phyloP scores from a whole-genome alignment of 306 rosid species.

The cucumber (Cucumis sativus) region DNA sequence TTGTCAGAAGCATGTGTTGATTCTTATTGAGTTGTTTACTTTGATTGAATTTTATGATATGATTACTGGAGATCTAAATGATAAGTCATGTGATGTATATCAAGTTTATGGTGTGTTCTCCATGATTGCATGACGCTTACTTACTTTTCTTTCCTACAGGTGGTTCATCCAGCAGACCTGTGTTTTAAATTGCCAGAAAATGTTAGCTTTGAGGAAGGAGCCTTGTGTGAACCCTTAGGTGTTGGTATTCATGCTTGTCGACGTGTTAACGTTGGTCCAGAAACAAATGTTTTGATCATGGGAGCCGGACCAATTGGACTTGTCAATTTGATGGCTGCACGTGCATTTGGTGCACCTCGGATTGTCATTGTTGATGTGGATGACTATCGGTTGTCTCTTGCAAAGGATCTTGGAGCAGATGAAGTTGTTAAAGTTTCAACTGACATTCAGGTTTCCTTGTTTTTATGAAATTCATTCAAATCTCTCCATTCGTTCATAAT shows the following conservation, averaged over 20 bases:
- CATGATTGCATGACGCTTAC: too few species aligned
- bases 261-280: constrained; percentile 71
- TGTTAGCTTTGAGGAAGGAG: constrained; percentile 90
- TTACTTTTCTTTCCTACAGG: constrained; percentile 22
- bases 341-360: constrained; percentile 70
- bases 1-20: background rate
- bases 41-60: background rate
- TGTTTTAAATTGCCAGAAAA: constrained; percentile 81
- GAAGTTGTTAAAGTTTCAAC: constrained; percentile 49
- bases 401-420: constrained; percentile 73
- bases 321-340: constrained; percentile 78
- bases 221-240: constrained; percentile 83
- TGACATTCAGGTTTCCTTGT: constrained; percentile 35
- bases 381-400: constrained; percentile 67
- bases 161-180: constrained; percentile 84
- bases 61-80: background rate
- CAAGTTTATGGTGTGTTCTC: background rate
- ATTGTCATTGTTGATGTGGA: constrained; percentile 61
- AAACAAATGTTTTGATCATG: constrained; percentile 70
- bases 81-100: background rate
- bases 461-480: background rate
- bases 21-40: background rate
- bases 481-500: background rate
- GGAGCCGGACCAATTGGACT: constrained; percentile 97
- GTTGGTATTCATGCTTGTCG: constrained; percentile 96